Conservation (phyloP, 495 filamentous ascomycete species). For the Parathielavia hyrcaniae region DNA sequence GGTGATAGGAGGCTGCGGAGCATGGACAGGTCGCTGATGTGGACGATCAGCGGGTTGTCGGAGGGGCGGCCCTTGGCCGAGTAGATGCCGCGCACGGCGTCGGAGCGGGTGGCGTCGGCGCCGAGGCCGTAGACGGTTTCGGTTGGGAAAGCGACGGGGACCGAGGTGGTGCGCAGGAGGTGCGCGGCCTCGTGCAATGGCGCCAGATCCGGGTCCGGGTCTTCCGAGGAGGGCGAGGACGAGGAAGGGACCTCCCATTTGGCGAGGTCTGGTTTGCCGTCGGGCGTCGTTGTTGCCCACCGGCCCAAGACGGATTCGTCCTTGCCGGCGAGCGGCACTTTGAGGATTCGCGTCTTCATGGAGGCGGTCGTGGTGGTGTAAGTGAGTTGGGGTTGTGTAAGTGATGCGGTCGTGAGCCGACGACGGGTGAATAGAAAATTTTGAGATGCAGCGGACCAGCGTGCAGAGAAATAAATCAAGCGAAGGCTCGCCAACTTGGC, state of each 20-base stretch:
- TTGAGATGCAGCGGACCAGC: constrained; percentile 23
- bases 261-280: constrained; percentile 11
- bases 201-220: constrained; percentile 2
- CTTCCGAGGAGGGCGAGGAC: background rate
- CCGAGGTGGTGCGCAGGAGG: constrained; percentile 54
- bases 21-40: constrained; percentile 77
- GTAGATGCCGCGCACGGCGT: constrained; percentile 88
- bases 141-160: constrained; percentile 90
- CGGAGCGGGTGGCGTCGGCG: constrained; percentile 70
- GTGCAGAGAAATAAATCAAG: constrained; percentile 12
- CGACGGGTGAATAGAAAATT: background rate
- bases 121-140: constrained; percentile 97
- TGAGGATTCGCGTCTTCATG: constrained; percentile 35
- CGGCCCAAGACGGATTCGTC: constrained; percentile 23
- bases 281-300: constrained; percentile 11
- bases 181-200: constrained; percentile 50
- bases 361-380: constrained; percentile 10
- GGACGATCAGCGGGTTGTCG: constrained; percentile 94
- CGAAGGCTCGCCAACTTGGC: constrained; percentile 19
- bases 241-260: constrained; percentile 22
- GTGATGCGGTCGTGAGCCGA: constrained; percentile 11
- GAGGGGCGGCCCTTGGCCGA: constrained; percentile 79
- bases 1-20: constrained; percentile 54
- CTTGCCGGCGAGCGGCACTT: constrained; percentile 19
- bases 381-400: constrained; percentile 12